phyloP scores from a whole-genome alignment of 768 basidiomycete species.

The Calocera cornea region DNA sequence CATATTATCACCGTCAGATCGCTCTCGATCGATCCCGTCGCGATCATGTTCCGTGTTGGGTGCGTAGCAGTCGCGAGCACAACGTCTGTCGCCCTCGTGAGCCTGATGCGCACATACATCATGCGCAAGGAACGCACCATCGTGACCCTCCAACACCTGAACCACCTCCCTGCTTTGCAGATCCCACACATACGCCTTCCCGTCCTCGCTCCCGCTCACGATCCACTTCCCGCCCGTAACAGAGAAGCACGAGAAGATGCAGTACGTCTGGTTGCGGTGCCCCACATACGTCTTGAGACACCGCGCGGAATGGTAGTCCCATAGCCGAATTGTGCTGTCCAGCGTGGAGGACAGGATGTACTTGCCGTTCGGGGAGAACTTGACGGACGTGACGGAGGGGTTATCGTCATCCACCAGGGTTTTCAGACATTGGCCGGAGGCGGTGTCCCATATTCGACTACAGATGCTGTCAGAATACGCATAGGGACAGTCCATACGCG shows the following conservation, averaged over 20 bases:
- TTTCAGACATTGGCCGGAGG: conserved; percentile 94
- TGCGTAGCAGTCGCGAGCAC: conserved; percentile 78
- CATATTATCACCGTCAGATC: conserved; percentile 75
- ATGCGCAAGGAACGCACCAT: conserved; percentile 39
- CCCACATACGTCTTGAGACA: conserved; percentile 89
- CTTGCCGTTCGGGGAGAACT: conserved; percentile 83
- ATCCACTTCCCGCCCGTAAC: conserved; percentile 57
- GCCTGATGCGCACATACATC: conserved; percentile 14
- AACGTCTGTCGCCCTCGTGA: conserved; percentile 34
- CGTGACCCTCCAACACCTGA: conserved; percentile 66
- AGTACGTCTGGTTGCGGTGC: conserved; percentile 75
- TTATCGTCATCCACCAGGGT: conserved; percentile 94
- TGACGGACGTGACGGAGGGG: conserved; percentile 61
- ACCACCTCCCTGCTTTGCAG: conserved; percentile 64
- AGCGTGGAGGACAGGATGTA: conserved; percentile 85
- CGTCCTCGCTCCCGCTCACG: conserved; percentile 81
- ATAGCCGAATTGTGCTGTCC: conserved; percentile 85
- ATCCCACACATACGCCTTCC: conserved; percentile 81
- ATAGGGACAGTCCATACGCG: neutral
- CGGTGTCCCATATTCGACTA: conserved; percentile 95
- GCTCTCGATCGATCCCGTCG: conserved; percentile 81
- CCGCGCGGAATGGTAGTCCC: conserved; percentile 84
- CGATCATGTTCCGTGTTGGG: conserved; percentile 59
- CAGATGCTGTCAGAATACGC: conserved; percentile 1
- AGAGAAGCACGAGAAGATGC: conserved; percentile 59